Evolutionary conservation across 2,329 filamentous ascomycete species (phyloP), one percentile per base, ranked within the genome.

Genomic region (Fusarium annulatum): DNA sequence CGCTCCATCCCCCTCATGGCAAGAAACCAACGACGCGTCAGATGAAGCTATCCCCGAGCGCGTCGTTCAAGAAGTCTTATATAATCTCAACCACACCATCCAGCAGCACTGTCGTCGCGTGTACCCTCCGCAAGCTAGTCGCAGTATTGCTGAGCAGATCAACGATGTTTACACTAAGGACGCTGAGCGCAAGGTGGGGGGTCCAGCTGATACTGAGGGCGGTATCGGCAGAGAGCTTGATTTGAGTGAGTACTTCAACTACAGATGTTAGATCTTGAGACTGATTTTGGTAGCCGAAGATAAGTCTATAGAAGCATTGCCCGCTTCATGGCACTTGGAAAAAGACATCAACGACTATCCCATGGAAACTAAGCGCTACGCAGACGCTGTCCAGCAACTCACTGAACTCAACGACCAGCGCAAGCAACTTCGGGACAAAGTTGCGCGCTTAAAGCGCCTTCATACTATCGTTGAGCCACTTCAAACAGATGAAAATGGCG

Each of bases 71-170:
- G 88, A 91, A 69, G 88, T 86, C 18, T 79, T 92, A 9, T 83
- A 84, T 72, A 86, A 86, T 45, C 84, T 93, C 18, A 93, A 93
- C 78, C 87, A 90, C 67, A 82, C 86, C 21, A 82, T 94, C 19
- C 87, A 88, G 72, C 90, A 92, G 74, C 92, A 94, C 79, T 87
- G 87, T 36, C 88, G 88, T 41, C 87, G 90, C 62, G 90, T 90
- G 9, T 93, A 93, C 79, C 87, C 90, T 21, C 88, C 91, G 0
- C 90, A 92, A 75, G 91, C 92, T n/a, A 89, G 88, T 58, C 88
- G 92, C 41, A 91, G 93, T 76, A 88, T 94, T 23, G 91, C 92
- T 4, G 91, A 93, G 83, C 92, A 94, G 82, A 90, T 94, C 46
- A 91, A 93, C 80, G 82, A 82, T 53, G 82, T 93, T 49, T 94